These are phyloP conservation scores for Gymnopus androsaceus DNA, from an alignment of 1,284 basidiomycete genomes.

Conservation along the genomic window DNA sequence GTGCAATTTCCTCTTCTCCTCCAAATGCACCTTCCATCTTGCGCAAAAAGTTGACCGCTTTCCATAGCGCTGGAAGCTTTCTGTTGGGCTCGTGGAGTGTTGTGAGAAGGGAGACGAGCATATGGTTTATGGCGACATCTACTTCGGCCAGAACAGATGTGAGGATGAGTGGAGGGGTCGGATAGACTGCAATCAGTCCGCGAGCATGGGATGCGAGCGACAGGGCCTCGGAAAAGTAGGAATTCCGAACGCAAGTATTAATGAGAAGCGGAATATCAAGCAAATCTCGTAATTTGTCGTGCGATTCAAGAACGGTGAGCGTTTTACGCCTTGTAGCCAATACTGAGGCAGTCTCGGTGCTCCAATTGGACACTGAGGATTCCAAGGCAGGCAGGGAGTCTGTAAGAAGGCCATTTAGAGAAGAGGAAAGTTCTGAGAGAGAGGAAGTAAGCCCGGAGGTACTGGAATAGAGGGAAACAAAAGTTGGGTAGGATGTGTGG, in stretches of 20 bases:
- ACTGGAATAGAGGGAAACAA: slow-evolving; percentile 78
- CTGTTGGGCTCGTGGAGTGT: slow-evolving; percentile 76
- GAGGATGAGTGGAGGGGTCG: slow-evolving; percentile 46
- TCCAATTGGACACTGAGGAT: slow-evolving; percentile 66
- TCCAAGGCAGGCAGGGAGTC: slow-evolving; percentile 74
- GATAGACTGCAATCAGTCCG: slow-evolving; percentile 31
- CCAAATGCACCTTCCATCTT: slow-evolving; percentile 59
- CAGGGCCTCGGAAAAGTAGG: slow-evolving; percentile 89
- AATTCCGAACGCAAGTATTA: slow-evolving; percentile 89
- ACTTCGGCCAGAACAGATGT: slow-evolving; percentile 72
- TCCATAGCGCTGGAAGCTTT: slow-evolving; percentile 88
- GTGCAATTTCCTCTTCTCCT: slow-evolving; percentile 45
- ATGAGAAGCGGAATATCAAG: slow-evolving; percentile 89
- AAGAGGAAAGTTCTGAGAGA: slow-evolving; percentile 63
- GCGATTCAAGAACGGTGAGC: slow-evolving; percentile 81
- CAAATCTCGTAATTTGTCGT: slow-evolving; percentile 88
- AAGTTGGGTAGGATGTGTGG: slow-evolving; percentile 85
- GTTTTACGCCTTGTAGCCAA: slow-evolving; percentile 69
- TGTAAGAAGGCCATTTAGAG: slow-evolving; percentile 67
- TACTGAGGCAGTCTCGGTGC: slow-evolving; percentile 39
- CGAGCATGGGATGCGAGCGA: slow-evolving; percentile 74
- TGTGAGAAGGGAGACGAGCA: slow-evolving; percentile 77
- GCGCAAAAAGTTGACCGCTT: slow-evolving; percentile 82
- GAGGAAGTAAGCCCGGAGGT: slow-evolving; percentile 70
- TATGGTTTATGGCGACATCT: slow-evolving; percentile 70